Evolutionary conservation across 2,329 filamentous ascomycete genomes (phyloP), one percentile per base, ranked within the genome.

Genomic region (Pseudogymnoascus sp.): DNA sequence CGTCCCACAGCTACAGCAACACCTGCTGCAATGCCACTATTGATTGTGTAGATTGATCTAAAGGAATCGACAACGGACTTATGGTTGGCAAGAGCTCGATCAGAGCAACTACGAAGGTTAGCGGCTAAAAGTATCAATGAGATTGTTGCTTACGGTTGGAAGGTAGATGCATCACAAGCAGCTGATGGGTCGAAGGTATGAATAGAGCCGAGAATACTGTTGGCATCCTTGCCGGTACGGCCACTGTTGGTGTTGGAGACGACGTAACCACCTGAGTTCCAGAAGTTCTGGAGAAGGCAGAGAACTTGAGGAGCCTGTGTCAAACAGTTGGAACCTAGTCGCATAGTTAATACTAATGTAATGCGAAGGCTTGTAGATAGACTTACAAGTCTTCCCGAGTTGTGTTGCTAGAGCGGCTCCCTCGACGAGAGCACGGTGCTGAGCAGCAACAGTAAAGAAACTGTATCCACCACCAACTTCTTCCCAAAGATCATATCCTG

Each of bases 401-500:
- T 34, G 77, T 14, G 75, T 74, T 3, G 90, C 89, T 14, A 95
- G 79, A 2, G 80, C 78, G 62, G 80, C 84, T 6, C 91, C 90
- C 75, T 90, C 85, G 6, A 86, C 78, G 11, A 88, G 78, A n/a
- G 85, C 81, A 68, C 89, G 84, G 72, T 93, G 85, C 65, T 89
- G 85, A 44, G 83, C 82, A 3, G 85, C 84, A 37, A 86, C 77
- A 1, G 90, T 93, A 75, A 93, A 96, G 78, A 92, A 95, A 0
- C 89, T 92, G 31, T 34, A 34, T 21, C 84, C 87, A 40, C 89
- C 89, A 23, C 80, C 78, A 12, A 93, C 84, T 73, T 95, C 90
- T 73, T 95, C 91, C 91, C 91, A 95, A 2, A 96, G 81, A 73
- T 96, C 91, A 70, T 86, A 95, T 0, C 80, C 81, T 6, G 80